These are phyloP conservation scores for Penicillium chermesinum DNA, from an alignment of 495 filamentous ascomycete genomes.

Conservation along the genomic window DNA sequence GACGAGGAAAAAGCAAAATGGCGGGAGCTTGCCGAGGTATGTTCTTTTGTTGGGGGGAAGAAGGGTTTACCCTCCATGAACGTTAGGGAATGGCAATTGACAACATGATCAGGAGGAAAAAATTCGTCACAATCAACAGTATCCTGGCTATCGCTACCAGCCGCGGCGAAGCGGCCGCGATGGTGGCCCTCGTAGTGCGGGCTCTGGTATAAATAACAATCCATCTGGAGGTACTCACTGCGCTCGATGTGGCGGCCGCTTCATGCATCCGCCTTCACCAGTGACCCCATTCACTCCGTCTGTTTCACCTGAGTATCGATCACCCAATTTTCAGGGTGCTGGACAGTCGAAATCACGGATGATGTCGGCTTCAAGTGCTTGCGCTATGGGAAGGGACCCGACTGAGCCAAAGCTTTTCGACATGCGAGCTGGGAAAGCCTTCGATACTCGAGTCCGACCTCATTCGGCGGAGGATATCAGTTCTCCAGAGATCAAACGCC, in stretches of 20 bases:
- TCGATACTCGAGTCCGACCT: conserved; percentile 19
- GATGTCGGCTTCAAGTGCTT: conserved; percentile 19
- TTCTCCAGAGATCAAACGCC: conserved; percentile 54
- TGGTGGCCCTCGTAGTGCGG: conserved; percentile 25
- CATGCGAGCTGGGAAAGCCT: conserved; percentile 8
- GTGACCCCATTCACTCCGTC: conserved; percentile 34
- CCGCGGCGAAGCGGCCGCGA: conserved; percentile 71
- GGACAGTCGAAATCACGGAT: conserved; percentile 11
- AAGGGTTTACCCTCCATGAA: not conserved
- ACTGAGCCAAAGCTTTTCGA: conserved; percentile 18
- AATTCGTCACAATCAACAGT: conserved; percentile 79
- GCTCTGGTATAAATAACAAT: conserved; percentile 37
- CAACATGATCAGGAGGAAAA: conserved; percentile 71
- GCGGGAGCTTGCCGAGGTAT: conserved; percentile 87
- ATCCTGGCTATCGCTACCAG: conserved; percentile 92
- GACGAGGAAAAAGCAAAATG: conserved; percentile 77
- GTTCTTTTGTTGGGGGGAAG: no score
- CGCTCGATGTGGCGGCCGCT: conserved; percentile 38
- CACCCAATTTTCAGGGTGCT: conserved; percentile 11
- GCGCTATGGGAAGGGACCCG: conserved; percentile 15
- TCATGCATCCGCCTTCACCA: conserved; percentile 46
- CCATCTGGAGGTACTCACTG: conserved; percentile 37
- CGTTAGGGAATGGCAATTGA: not conserved
- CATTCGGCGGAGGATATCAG: conserved; percentile 27
- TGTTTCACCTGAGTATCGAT: conserved; percentile 7